Percentiles rank a stretch among this genome's conserved stretches.
phyloP scores from a whole-genome alignment of 768 basidiomycete genomes.

The Cubamyces sp. region DNA sequence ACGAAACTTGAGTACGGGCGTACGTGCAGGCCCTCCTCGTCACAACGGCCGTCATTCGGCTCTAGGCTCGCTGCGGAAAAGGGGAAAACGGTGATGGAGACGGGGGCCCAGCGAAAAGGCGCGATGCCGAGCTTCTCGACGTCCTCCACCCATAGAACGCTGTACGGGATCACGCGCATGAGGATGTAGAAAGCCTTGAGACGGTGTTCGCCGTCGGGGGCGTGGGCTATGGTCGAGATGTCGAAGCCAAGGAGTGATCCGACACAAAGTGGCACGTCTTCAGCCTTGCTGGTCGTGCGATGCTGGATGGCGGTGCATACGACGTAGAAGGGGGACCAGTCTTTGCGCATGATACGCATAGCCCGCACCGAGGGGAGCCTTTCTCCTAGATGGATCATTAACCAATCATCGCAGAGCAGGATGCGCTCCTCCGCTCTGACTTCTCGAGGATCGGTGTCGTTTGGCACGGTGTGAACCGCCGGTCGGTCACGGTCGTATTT shows the following conservation, averaged over 20 bases:
- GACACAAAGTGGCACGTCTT: constrained; percentile 12
- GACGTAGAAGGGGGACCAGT: neutral
- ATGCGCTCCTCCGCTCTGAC: neutral
- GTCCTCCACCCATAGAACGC: neutral
- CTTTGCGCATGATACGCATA: neutral
- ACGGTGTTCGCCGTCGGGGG: neutral
- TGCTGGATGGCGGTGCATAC: constrained; percentile 9
- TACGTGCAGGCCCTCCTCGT: no score
- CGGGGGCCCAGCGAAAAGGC: constrained; percentile 17
- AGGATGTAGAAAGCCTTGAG: constrained; percentile 2
- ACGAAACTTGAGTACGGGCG: no score
- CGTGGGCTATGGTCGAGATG: constrained; percentile 2
- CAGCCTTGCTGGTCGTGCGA: constrained; percentile 15
- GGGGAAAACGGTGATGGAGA: neutral
- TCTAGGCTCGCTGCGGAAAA: no score
- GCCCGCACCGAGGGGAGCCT: constrained; percentile 1
- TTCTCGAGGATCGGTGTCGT: neutral
- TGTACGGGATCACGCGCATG: constrained; percentile 1
- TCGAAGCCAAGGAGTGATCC: constrained; percentile 10
- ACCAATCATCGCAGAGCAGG: neutral
- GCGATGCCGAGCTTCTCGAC: neutral
- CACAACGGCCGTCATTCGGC: no score
- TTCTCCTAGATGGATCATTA: neutral
- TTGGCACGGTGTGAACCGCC: neutral
- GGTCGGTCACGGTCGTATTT: constrained; percentile 6